Percentiles rank a stretch among this genome's conserved stretches.
Evolutionary conservation across 2,329 filamentous ascomycete genomes (phyloP).

Genomic region (Phaeosphaeriaceae sp.): DNA sequence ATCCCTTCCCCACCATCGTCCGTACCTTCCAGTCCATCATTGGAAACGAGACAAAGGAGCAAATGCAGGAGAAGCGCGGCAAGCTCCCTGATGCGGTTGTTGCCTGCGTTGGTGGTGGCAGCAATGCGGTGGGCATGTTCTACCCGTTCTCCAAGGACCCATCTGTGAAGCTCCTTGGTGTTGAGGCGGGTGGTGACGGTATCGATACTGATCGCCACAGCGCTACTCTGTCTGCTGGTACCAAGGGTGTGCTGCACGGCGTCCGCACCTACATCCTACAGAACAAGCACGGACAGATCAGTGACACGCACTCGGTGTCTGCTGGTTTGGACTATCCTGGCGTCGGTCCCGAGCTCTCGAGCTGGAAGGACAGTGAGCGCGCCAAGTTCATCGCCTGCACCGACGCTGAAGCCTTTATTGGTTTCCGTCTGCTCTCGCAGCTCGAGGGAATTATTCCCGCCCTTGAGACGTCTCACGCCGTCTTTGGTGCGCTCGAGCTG

Average conservation of each 20-base stretch:
- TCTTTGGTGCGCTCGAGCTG: slow-evolving; percentile 86
- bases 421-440: slow-evolving; percentile 84
- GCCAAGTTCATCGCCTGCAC: slow-evolving; percentile 91
- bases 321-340: slow-evolving; percentile 97
- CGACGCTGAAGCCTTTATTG: slow-evolving; percentile 86
- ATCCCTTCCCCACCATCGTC: slow-evolving; percentile 97
- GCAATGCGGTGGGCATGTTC: slow-evolving; percentile 97
- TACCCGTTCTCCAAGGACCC: slow-evolving; percentile 90
- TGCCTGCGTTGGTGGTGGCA: slow-evolving; percentile 93
- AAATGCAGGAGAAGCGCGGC: slow-evolving; percentile 83
- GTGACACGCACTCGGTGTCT: slow-evolving; percentile 94
- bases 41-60: slow-evolving; percentile 89
- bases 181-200: slow-evolving; percentile 94
- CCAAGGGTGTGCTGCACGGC: slow-evolving; percentile 92
- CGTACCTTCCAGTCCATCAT: slow-evolving; percentile 98
- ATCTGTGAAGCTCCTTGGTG: slow-evolving; percentile 85
- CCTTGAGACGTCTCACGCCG: slow-evolving; percentile 89
- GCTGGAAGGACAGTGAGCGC: slow-evolving; percentile 89
- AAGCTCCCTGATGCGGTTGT: slow-evolving; percentile 96
- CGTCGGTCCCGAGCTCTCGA: slow-evolving; percentile 88
- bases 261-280: slow-evolving; percentile 96
- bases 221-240: slow-evolving; percentile 84
- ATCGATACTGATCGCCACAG: slow-evolving; percentile 84
- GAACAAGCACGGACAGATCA: slow-evolving; percentile 89
- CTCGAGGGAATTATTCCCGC: slow-evolving; percentile 97